These are phyloP conservation scores for Antrodiella citrinella DNA, from an alignment of 768 basidiomycete genomes.

Conservation along the genomic window DNA sequence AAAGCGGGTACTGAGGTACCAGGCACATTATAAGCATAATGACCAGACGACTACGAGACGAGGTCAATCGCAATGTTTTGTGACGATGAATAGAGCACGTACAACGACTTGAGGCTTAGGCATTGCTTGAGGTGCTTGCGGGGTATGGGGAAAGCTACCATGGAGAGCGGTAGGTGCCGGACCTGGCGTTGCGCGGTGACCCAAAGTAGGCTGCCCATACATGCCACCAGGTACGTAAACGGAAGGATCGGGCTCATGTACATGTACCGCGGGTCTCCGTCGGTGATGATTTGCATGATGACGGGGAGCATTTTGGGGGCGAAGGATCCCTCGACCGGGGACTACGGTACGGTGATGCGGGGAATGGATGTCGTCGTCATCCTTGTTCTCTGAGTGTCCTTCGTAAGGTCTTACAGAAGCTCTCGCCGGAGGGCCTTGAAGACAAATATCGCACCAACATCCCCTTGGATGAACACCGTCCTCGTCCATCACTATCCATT, in stretches of 20 bases:
- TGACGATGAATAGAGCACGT: too few relatives aligned
- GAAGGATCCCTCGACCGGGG: not conserved
- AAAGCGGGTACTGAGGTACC: not conserved
- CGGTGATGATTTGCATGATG: not conserved
- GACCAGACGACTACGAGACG: not conserved
- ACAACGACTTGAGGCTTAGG: too few relatives aligned
- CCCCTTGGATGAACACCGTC: too few relatives aligned
- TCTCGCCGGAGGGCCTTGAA: too few relatives aligned
- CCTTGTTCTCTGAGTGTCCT: too few relatives aligned
- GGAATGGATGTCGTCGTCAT: not conserved
- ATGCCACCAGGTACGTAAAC: not conserved
- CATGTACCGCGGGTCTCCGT: not conserved
- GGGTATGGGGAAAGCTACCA: too few relatives aligned
- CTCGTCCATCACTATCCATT: too few relatives aligned
- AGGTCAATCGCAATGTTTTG: too few relatives aligned
- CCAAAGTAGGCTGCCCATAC: not conserved
- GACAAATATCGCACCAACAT: too few relatives aligned
- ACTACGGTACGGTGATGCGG: not conserved
- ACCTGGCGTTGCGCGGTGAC: not conserved
- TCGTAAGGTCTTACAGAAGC: too few relatives aligned
- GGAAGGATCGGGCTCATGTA: not conserved
- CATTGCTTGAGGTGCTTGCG: too few relatives aligned
- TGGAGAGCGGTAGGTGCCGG: not conserved
- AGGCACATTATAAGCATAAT: not conserved
- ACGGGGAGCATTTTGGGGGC: not conserved